phyloP scores from a whole-genome alignment of 805 yeast species.

The Yarrowia yakushimensis region DNA sequence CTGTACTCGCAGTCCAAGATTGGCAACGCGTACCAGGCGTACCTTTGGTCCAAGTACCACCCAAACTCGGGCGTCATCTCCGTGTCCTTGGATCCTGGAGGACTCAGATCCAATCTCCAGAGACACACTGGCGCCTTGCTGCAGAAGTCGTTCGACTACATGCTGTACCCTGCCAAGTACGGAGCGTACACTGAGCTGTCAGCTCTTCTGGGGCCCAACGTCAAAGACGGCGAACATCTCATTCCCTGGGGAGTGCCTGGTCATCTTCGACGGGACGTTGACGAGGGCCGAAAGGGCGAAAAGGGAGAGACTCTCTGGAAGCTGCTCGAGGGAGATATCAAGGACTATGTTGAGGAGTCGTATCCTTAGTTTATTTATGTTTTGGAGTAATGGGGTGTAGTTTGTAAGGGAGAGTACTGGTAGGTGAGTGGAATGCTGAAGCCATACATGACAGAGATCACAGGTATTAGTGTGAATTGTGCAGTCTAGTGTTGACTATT shows the following conservation, averaged over 20 bases:
- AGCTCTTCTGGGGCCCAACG: constrained; percentile 44
- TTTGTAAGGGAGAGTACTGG: no score
- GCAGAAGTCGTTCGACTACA: not conserved
- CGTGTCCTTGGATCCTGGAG: constrained; percentile 45
- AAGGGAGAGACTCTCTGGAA: constrained; percentile 40
- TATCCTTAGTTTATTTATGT: no score
- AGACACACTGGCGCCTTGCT: constrained; percentile 31
- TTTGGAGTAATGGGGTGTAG: no score
- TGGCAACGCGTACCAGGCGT: constrained; percentile 40
- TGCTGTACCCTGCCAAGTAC: constrained; percentile 33
- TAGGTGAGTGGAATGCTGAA: no score
- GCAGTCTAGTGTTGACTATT: no score
- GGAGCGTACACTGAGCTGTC: constrained; percentile 48
- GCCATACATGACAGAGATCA: no score
- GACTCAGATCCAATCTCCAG: constrained; percentile 39
- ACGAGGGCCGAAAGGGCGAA: constrained; percentile 37
- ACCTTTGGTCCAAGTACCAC: constrained; percentile 39
- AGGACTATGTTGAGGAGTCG: constrained; percentile 13
- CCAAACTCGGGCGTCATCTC: constrained; percentile 38
- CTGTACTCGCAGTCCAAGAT: constrained; percentile 48
- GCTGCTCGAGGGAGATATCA: constrained; percentile 37
- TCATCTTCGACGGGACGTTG: constrained; percentile 40
- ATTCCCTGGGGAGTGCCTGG: constrained; percentile 47
- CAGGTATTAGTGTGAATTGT: no score
- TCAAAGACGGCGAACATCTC: constrained; percentile 41